These are phyloP conservation scores for Pseudogymnoascus sp. DNA, from an alignment of 2,329 filamentous ascomycete species.

Conservation along the genomic window DNA sequence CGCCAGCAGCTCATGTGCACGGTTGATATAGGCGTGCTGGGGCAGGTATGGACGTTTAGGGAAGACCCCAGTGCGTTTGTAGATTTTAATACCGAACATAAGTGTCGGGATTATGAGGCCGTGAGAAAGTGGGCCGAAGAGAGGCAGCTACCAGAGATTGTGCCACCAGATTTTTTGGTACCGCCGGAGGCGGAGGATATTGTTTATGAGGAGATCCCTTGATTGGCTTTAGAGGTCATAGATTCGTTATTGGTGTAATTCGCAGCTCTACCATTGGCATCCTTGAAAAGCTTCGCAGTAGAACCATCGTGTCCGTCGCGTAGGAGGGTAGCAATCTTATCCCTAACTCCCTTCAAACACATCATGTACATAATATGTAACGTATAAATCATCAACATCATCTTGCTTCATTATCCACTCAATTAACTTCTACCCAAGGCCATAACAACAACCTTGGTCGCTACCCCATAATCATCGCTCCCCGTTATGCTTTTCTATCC, in stretches of 20 bases:
- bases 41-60: conserved; percentile 46
- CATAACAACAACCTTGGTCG: neutral
- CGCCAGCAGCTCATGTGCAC: conserved; percentile 49
- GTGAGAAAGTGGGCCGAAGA: conserved; percentile 43
- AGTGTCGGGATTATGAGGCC: conserved; percentile 45
- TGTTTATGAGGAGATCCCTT: conserved; percentile 19
- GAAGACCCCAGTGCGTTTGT: conserved; percentile 35
- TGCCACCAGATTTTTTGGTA: conserved; percentile 21
- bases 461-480: neutral
- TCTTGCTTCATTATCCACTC: neutral
- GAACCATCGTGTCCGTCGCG: too few relatives aligned
- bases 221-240: neutral
- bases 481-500: neutral
- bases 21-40: conserved; percentile 43
- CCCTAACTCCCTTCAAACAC: neutral
- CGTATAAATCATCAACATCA: neutral
- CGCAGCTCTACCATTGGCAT: neutral
- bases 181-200: conserved; percentile 13
- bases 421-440: neutral
- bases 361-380: neutral
- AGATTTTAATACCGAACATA: conserved; percentile 47
- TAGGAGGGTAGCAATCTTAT: neutral
- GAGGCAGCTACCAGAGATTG: conserved; percentile 33
- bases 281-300: neutral
- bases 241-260: neutral